Percentiles rank a stretch among this genome's conserved stretches.
Evolutionary conservation across 495 filamentous ascomycete genomes (phyloP).

Genomic region (Massariosphaeria phaeospora): DNA sequence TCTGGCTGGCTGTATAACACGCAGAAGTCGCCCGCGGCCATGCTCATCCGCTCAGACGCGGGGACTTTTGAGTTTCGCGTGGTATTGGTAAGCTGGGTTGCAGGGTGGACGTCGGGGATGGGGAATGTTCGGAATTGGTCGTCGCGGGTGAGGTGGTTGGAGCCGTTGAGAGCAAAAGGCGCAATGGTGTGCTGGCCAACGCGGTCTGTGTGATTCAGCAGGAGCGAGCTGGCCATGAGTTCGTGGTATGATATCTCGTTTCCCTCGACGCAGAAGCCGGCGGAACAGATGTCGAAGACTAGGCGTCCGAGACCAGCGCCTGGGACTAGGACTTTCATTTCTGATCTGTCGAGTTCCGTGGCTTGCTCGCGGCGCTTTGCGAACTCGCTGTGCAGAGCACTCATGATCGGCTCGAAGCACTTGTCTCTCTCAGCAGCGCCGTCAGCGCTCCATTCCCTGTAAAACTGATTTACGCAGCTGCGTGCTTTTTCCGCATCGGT

Average conservation of each 20-base stretch:
- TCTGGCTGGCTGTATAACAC: slow-evolving; percentile 61
- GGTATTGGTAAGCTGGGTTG: slow-evolving; percentile 46
- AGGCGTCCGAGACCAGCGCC: slow-evolving; percentile 85
- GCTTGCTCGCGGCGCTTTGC: slow-evolving; percentile 21
- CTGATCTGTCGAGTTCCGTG: slow-evolving; percentile 26
- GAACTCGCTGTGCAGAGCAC: slow-evolving; percentile 56
- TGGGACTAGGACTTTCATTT: slow-evolving; percentile 70
- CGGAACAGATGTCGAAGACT: slow-evolving; percentile 76
- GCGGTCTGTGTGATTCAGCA: slow-evolving; percentile 67
- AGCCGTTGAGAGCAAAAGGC: slow-evolving; percentile 76
- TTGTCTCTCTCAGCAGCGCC: slow-evolving; percentile 66
- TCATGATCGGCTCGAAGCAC: slow-evolving; percentile 68
- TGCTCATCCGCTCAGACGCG: slow-evolving; percentile 63
- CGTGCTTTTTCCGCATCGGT: slow-evolving; percentile 71
- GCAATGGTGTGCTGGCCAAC: slow-evolving; percentile 53
- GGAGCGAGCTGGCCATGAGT: slow-evolving; percentile 76
- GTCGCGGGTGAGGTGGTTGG: slow-evolving; percentile 63
- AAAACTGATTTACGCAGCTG: slow-evolving; percentile 87
- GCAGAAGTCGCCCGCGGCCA: slow-evolving; percentile 81
- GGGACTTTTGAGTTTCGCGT: slow-evolving; percentile 30
- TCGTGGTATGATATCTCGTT: slow-evolving; percentile 97
- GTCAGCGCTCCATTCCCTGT: slow-evolving; percentile 87
- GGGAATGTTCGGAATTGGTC: slow-evolving; percentile 66
- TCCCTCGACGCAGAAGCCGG: slow-evolving; percentile 73
- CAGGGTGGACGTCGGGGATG: slow-evolving; percentile 76